phyloP scores from a whole-genome alignment of 140 eudicot genomes.

The Anethum foeniculum region DNA sequence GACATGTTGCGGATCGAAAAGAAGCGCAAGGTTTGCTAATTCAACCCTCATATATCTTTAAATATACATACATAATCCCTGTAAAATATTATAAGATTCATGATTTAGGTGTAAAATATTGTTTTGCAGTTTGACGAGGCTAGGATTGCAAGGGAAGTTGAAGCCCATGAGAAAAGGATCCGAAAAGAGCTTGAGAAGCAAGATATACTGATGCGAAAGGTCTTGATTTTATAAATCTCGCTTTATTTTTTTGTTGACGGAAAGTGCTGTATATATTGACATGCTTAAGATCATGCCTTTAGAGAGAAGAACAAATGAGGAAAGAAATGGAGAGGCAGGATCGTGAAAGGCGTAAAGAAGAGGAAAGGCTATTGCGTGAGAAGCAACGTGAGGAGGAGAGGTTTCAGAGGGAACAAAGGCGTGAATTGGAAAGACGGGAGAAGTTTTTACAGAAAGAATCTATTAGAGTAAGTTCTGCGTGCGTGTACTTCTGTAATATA shows the following conservation, averaged over 20 bases:
- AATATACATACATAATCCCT: background rate
- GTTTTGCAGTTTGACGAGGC: slow-evolving; percentile 69
- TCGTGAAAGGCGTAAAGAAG: slow-evolving; percentile 82
- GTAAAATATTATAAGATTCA: background rate
- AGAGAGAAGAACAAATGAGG: slow-evolving; percentile 90
- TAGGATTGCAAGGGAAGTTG: slow-evolving; percentile 85
- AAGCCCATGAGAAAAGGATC: slow-evolving; percentile 82
- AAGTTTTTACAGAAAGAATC: slow-evolving; percentile 79
- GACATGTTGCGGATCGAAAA: slow-evolving; percentile 50
- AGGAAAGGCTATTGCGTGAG: slow-evolving; percentile 87
- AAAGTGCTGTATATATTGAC: background rate
- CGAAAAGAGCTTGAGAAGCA: slow-evolving; percentile 89
- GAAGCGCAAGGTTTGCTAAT: slow-evolving; percentile 67
- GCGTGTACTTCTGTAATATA: slow-evolving; percentile 5
- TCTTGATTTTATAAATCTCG: slow-evolving; percentile 15
- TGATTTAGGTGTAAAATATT: slow-evolving; percentile 7
- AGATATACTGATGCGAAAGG: slow-evolving; percentile 83
- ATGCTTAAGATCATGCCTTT: background rate
- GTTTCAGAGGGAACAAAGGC: slow-evolving; percentile 81
- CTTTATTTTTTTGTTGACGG: background rate
- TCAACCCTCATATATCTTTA: background rate
- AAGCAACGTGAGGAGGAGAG: slow-evolving; percentile 93
- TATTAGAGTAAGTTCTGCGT: slow-evolving; percentile 46
- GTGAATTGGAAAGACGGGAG: slow-evolving; percentile 87
- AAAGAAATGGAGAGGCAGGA: slow-evolving; percentile 97